phyloP scores from a whole-genome alignment of 1,139 yeast species.

The Hyphopichia burtonii region DNA sequence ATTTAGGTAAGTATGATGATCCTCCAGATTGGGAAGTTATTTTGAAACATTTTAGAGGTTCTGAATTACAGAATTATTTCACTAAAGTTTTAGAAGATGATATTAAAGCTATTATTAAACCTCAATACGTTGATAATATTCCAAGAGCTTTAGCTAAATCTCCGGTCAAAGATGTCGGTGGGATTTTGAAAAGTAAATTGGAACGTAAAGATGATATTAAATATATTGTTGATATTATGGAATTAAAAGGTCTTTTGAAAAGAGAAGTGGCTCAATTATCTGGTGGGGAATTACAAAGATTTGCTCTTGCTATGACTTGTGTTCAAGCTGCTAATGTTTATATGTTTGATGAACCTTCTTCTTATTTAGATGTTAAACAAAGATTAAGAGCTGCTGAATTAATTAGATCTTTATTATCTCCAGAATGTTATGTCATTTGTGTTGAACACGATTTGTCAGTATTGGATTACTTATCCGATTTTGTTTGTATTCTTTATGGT shows the following conservation, averaged over 20 bases:
- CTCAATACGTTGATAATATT: constrained; percentile 95
- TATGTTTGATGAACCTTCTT: constrained; percentile 99
- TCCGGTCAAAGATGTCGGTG: constrained; percentile 84
- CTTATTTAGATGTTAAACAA: constrained; percentile 96
- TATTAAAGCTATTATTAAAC: constrained; percentile 92
- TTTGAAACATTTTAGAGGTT: constrained; percentile 87
- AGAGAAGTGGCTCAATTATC: constrained; percentile 89
- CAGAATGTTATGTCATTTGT: constrained; percentile 83
- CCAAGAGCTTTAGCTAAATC: constrained; percentile 92
- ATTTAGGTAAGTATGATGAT: constrained; percentile 86
- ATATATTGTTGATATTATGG: constrained; percentile 64
- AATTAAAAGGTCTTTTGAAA: constrained; percentile 67
- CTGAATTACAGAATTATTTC: constrained; percentile 93
- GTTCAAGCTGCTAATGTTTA: constrained; percentile 93
- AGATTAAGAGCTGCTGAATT: constrained; percentile 96
- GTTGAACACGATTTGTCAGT: constrained; percentile 99
- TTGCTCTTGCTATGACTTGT: constrained; percentile 96
- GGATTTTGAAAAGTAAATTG: constrained; percentile 69
- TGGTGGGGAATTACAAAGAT: constrained; percentile 98
- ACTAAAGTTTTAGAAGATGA: constrained; percentile 91
- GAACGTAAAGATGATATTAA: constrained; percentile 65
- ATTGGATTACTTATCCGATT: constrained; percentile 92
- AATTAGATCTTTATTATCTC: constrained; percentile 77
- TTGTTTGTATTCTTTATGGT: constrained; percentile 93
- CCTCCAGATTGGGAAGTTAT: constrained; percentile 99